Base-by-base conservation (phyloP, 1,139 yeast species). In the Geotrichum cucujoidarum region DNA sequence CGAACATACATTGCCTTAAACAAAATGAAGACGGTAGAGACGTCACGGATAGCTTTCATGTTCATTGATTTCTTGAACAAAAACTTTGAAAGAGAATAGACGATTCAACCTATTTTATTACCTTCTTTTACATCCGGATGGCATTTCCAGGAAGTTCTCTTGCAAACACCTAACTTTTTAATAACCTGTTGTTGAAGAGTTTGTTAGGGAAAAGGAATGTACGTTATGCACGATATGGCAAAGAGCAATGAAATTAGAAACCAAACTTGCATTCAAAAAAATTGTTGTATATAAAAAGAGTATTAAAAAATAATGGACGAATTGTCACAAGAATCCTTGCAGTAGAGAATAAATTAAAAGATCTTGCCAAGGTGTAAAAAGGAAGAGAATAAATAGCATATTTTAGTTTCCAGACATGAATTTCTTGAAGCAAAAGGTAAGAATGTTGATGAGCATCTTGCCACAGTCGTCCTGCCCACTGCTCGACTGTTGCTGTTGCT, bases 1-100 rank as follows among this genome's bases (percentile, higher is more conserved):
- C 74, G 98, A 56, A 83, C 90, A 24, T 92, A 84, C 63, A 78
- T 90, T 29, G 73, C 79, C 29, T 72, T 92, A 61, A 89, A 92
- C 64, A 77, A 88, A 58, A 80, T 89, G 75, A 75, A 95, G 60
- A 79, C 81, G 37, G 66, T 72, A 29, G 92, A 85, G 51, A 63
- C 72, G 18, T 79, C 75, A 40, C 70, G 95, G 58, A 85, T 90
- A 36, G 74, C 74, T 6, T 78, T 82, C 0, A 63, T 85, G 59
- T 89, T 88, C 66, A 83, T 81, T 22, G 94, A 85, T 39, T 88
- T 83, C 61, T 66, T 87, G 50, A 78, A 80, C 57, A 76, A 74
- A 55, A 77, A 79, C 53, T 65, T 79, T 47, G 67, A 57, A 27
- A 52, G 59, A 50, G 57, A 59, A 22, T 54, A 39, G 27, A 39